phyloP scores from a whole-genome alignment of 108 stramenopile species.

The Poteriospumella lacustris region DNA sequence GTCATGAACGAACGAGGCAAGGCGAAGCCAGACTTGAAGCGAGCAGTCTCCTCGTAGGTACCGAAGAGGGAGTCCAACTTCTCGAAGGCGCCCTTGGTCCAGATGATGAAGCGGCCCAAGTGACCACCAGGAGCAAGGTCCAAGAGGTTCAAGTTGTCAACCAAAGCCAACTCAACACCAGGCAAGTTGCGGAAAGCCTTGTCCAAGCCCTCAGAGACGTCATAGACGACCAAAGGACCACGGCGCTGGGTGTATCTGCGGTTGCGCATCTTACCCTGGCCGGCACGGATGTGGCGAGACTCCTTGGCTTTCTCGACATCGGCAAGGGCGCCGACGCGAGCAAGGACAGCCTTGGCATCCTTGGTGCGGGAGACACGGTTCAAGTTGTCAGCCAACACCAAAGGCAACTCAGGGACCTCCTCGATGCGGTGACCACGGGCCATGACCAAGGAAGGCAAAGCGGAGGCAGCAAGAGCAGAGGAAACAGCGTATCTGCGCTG shows the following conservation, averaged over 20 bases:
- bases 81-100: constrained; percentile 93
- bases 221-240: constrained; percentile 93
- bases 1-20: constrained; percentile 78
- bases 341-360: constrained; percentile 80
- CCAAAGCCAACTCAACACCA: constrained; percentile 90
- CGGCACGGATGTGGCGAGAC: constrained; percentile 89
- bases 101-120: constrained; percentile 96
- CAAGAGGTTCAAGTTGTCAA: constrained; percentile 83
- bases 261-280: constrained; percentile 98
- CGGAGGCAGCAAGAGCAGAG: constrained; percentile 92
- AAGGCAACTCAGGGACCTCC: constrained; percentile 92
- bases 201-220: constrained; percentile 69
- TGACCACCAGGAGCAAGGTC: constrained; percentile 98
- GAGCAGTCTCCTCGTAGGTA: constrained; percentile 61
- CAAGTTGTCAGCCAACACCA: constrained; percentile 76
- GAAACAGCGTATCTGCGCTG: constrained; percentile 94
- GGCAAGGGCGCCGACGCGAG: constrained; percentile 76
- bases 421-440: constrained; percentile 95
- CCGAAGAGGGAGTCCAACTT: constrained; percentile 88
- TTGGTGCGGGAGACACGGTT: constrained; percentile 74
- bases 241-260: constrained; percentile 89
- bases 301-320: constrained; percentile 92
- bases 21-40: constrained; percentile 52
- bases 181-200: constrained; percentile 93
- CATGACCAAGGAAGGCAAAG: constrained; percentile 93